Evolutionary conservation across 441 rosid genomes (phyloP), one percentile per base, ranked within the genome.

Genomic region (Mallotus repandus): DNA sequence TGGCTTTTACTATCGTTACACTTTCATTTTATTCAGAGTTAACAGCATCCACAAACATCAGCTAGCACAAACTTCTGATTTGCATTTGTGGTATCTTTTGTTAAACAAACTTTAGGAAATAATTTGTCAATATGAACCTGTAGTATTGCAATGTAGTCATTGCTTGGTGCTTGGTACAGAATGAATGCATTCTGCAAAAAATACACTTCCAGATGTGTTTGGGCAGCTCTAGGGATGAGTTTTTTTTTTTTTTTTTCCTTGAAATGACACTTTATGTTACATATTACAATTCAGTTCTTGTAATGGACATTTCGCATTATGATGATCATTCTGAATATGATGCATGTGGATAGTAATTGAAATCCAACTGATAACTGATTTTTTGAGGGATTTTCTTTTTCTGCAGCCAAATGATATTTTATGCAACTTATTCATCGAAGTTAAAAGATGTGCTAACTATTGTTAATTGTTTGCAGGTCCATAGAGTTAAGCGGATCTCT

Each of bases 391-490:
- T 70, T 41, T 1, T 29, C 21, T 22, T 48, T 54, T 18, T 21
- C 38, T 50, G 61, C 77, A 10, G 29, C 56, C 4, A 10, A 55
- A 41, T 49, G 9, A 22, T 58, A 49, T 43, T 57, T 57, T 5
- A 12, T 50, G 29, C 52, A 21, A 15, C 73, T 53, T 54, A 19
- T 52, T 11, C 15, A 59, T 65, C 22, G 7, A 13, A 58, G 10
- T 14, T 13, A 29, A 25, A 18, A 38, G 5, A 41, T 7, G 1
- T 2, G 52, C 50, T 60, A 55, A 59, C 43, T 52, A 15, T 2
- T 22, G n/a, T 25, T 13, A 57, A 2, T 43, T 62, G 12, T 65
- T 68, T 75, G 81, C 88, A 85, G 87, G 78, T 73, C 18, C 70
- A 21, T 10, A 66, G 71, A 66, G 32, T 60, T 19, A 68, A 68